These are phyloP conservation scores for Euphorbia tirucalli DNA, from an alignment of 345 rosid species.

Conservation along the genomic window DNA sequence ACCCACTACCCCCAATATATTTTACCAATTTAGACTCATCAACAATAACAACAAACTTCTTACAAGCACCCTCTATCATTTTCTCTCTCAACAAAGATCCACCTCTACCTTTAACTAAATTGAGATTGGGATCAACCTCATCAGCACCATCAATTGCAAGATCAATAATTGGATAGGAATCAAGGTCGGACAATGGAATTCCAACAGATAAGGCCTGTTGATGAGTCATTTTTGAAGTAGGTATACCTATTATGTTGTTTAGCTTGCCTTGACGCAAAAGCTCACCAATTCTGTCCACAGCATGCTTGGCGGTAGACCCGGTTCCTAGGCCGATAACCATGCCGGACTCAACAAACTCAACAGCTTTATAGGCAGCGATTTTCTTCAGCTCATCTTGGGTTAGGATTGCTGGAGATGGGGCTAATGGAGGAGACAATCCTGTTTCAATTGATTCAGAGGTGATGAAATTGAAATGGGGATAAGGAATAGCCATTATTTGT, in stretches of 20 bases:
- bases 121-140: slow-evolving; percentile 77
- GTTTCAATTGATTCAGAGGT: slow-evolving; percentile 4
- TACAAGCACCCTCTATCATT: slow-evolving; percentile 81
- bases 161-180: slow-evolving; percentile 60
- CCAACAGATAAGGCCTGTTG: slow-evolving; percentile 74
- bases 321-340: slow-evolving; percentile 98
- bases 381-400: slow-evolving; percentile 74
- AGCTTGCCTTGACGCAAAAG: slow-evolving; percentile 70
- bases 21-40: slow-evolving; percentile 66
- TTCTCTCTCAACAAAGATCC: slow-evolving; percentile 87
- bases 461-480: slow-evolving; percentile 1
- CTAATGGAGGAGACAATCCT: not conserved
- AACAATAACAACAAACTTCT: slow-evolving; percentile 69
- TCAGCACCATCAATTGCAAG: slow-evolving; percentile 94
- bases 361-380: slow-evolving; percentile 80
- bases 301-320: slow-evolving; percentile 92
- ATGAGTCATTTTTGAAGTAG: slow-evolving; percentile 70
- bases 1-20: slow-evolving; percentile 65
- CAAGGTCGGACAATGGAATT: slow-evolving; percentile 79
- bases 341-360: slow-evolving; percentile 79
- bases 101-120: slow-evolving; percentile 86
- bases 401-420: slow-evolving; percentile 27
- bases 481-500: slow-evolving; percentile 13
- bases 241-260: slow-evolving; percentile 66
- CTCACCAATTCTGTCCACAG: slow-evolving; percentile 81